Conservation (phyloP, 345 rosid genomes). For the Hibiscus trionum region DNA sequence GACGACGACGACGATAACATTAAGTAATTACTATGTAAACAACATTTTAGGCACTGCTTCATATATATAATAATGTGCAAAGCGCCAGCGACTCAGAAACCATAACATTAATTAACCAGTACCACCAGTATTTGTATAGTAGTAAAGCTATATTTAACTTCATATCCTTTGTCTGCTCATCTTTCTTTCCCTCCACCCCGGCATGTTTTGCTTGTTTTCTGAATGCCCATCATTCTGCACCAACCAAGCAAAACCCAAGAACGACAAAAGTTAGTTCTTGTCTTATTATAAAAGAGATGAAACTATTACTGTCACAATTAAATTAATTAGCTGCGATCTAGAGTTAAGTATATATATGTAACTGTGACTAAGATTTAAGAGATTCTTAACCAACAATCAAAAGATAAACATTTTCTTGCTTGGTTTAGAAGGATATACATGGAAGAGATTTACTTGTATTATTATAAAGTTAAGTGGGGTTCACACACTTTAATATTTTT, state of each 20-base stretch:
- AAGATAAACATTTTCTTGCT: too few species aligned
- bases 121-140: not conserved
- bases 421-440: too few species aligned
- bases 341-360: too few species aligned
- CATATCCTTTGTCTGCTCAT: not conserved
- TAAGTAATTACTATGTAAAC: not conserved
- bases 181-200: not conserved
- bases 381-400: too few species aligned
- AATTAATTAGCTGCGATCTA: too few species aligned
- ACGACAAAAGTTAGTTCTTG: not conserved
- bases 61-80: not conserved
- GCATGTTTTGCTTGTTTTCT: not conserved
- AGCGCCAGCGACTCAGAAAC: not conserved
- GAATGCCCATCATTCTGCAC: not conserved
- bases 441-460: too few species aligned
- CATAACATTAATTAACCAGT: not conserved
- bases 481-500: too few species aligned
- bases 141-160: not conserved
- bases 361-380: too few species aligned
- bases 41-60: not conserved
- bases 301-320: not conserved
- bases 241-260: not conserved
- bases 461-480: too few species aligned
- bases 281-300: not conserved
- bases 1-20: not conserved